These are phyloP conservation scores for Trichoderma asperelloides DNA, from an alignment of 495 filamentous ascomycete genomes.

Conservation along the genomic window DNA sequence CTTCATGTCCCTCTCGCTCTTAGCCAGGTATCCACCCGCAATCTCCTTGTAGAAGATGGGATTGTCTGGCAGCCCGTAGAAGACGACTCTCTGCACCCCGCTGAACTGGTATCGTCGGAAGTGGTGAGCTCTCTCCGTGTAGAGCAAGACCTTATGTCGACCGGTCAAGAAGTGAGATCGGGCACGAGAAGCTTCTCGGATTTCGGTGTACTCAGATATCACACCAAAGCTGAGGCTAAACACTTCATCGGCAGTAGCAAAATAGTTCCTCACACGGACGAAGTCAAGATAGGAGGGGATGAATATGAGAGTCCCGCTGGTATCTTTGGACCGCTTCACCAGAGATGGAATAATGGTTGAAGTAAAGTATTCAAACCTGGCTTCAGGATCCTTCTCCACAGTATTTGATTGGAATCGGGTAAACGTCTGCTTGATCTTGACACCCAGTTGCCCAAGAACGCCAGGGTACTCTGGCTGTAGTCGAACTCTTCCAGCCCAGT, in stretches of 20 bases:
- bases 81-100: conserved; percentile 69
- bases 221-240: conserved; percentile 67
- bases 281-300: conserved; percentile 92
- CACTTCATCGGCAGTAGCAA: conserved; percentile 62
- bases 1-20: conserved; percentile 44
- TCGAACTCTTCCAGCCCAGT: conserved; percentile 68
- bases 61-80: conserved; percentile 88
- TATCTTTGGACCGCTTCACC: conserved; percentile 44
- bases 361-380: conserved; percentile 87
- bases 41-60: conserved; percentile 82
- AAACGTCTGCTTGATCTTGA: conserved; percentile 78
- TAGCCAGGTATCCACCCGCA: conserved; percentile 56
- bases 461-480: conserved; percentile 57
- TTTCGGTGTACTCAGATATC: conserved; percentile 78
- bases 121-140: conserved; percentile 90
- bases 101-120: conserved; percentile 75
- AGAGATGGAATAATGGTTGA: conserved; percentile 68
- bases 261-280: conserved; percentile 82
- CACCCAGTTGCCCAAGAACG: conserved; percentile 54
- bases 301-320: conserved; percentile 66
- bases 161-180: conserved; percentile 80
- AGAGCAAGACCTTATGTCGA: conserved; percentile 72
- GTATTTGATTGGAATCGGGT: conserved; percentile 69
- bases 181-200: conserved; percentile 68
- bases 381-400: conserved; percentile 67